Conservation (phyloP, 2,329 filamentous ascomycete species). For the Pseudopyrenochaeta lycopersici region DNA sequence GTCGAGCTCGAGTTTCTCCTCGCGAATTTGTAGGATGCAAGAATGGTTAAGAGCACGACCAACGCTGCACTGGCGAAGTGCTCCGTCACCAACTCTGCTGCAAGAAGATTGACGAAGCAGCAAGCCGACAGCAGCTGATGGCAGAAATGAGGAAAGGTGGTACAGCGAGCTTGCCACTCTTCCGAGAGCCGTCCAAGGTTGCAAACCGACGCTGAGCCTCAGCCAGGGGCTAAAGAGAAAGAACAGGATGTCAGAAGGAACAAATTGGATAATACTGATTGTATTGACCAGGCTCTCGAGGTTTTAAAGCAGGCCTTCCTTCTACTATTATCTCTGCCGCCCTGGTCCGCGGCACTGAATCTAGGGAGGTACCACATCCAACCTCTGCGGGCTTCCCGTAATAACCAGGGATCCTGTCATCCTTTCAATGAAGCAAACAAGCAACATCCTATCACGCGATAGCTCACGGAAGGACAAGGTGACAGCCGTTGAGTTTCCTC, state of each 20-base stretch:
- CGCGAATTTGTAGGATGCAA: not conserved
- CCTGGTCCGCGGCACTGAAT: constrained; percentile 4
- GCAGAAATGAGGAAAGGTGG: not conserved
- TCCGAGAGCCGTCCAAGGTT: not conserved
- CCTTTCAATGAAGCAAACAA: constrained; percentile 7
- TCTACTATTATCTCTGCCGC: constrained; percentile 11
- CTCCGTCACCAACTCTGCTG: no score
- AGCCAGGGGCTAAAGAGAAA: constrained; percentile 11
- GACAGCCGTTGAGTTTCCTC: constrained; percentile 13
- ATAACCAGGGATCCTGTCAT: constrained; percentile 2
- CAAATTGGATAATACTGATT: constrained; percentile 18
- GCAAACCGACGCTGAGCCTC: constrained; percentile 4
- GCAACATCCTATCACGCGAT: constrained; percentile 5
- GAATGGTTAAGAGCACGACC: not conserved
- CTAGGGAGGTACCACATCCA: not conserved
- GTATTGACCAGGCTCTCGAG: constrained; percentile 24
- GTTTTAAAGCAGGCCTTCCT: constrained; percentile 20
- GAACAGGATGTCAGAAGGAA: constrained; percentile 9
- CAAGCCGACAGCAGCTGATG: not conserved
- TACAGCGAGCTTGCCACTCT: constrained; percentile 2
- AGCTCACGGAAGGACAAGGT: not conserved
- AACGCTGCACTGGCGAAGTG: not conserved
- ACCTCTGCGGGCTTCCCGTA: constrained; percentile 1
- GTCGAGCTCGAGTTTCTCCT: not conserved
- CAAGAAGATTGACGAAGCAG: not conserved